Conservation (phyloP, 2,329 filamentous ascomycete species). For the Aspergillus brasiliensis region DNA sequence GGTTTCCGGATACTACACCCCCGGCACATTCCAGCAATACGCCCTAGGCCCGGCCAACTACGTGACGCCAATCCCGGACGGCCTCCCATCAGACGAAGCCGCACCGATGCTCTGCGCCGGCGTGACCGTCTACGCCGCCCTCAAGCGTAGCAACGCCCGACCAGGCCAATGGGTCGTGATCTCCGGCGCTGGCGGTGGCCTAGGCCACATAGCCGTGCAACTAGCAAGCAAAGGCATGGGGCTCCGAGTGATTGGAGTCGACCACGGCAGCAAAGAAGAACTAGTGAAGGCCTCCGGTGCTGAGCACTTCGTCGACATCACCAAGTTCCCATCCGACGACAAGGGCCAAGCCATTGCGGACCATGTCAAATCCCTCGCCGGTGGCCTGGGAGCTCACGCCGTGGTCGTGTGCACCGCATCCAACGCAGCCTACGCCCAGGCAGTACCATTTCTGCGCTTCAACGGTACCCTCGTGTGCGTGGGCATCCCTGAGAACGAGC, state of each 20-base stretch:
- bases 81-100: constrained; percentile 60
- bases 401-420: constrained; percentile 60
- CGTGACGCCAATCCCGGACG: constrained; percentile 69
- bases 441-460: constrained; percentile 51
- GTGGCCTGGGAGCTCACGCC: constrained; percentile 61
- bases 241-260: constrained; percentile 66
- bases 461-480: constrained; percentile 56
- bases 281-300: constrained; percentile 63
- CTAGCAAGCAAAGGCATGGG: constrained; percentile 63
- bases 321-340: constrained; percentile 50
- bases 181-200: constrained; percentile 62
- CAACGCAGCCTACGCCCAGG: constrained; percentile 55
- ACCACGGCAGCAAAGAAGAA: constrained; percentile 62
- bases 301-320: constrained; percentile 67
- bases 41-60: constrained; percentile 65
- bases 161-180: constrained; percentile 65
- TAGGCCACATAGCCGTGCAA: constrained; percentile 67
- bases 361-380: constrained; percentile 60
- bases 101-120: constrained; percentile 70
- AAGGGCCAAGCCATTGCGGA: constrained; percentile 53
- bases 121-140: constrained; percentile 66
- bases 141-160: constrained; percentile 62
- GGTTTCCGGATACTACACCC: constrained; percentile 67
- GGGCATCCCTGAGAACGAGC: constrained; percentile 53
- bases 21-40: constrained; percentile 75